Evolutionary conservation across 148 eudicot genomes (phyloP), one percentile per base, ranked within the genome.

Genomic region (Linanthus parryae): DNA sequence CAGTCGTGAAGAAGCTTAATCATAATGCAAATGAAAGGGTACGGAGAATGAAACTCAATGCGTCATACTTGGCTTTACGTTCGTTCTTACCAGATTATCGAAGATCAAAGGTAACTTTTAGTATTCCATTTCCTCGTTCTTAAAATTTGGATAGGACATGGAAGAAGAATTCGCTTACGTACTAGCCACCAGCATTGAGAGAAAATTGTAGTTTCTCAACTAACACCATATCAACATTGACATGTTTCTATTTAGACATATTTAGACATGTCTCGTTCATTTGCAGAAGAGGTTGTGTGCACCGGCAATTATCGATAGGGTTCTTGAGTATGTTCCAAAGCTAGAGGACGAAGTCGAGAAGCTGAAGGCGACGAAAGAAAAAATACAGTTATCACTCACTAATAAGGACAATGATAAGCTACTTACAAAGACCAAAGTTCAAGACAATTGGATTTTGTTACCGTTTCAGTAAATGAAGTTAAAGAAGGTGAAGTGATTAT

Each of bases 1-100:
- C 49, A 22, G 12, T 0, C 7, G 13, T 20, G 16, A 79, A 71
- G 70, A 79, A 74, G 45, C 65, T 57, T 52, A 67, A 68, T 57
- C 84, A 79, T 23, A 74, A 71, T 55, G 84, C 84, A 0, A 79
- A 68, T 65, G 84, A 79, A 49, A 79, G 80, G 45, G 64, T 68
- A 12, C 55, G 84, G 34, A 74, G 84, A 66, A 54, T 71, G 56
- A 72, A 61, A 53, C 68, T 71, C 17, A 79, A 68, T 54, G 69
- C 54, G 23, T 67, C 75, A 49, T 71, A 57, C 30, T 45, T 68
- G 0, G 60, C 77, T 19, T 75, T 79, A 33, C 62, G 75, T 2
- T 59, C 74, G 7, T 44, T 79, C 56, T 70, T 75, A n/a, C 84
- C 84, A 11, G 62, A 75, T 29, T 68, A 71, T 25, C 64, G 60